Evolutionary conservation across 2,329 filamentous ascomycete species (phyloP), one percentile per base, ranked within the genome.

Genomic region (Phialophora tarda): DNA sequence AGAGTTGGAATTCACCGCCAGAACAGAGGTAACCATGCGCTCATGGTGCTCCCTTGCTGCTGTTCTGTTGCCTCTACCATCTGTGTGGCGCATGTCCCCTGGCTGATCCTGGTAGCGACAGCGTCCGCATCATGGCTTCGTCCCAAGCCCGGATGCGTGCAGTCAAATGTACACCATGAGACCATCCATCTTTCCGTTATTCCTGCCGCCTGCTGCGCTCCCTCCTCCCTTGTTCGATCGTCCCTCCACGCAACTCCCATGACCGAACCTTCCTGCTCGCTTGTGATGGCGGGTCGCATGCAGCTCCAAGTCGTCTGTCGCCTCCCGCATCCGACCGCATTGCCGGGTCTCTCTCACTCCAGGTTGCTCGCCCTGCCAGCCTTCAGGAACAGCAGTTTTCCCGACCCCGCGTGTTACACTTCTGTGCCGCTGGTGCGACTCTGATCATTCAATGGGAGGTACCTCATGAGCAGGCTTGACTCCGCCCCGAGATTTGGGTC

Each of bases 401-500:
- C 38, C 50, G 50, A 32, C 12, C 23, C 23, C 58, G 28, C 58
- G 41, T 63, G 61, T 57, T 26, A 62, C 59, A 32, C n/a, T 32
- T 32, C 51, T 12, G 32, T 14, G 34, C 32, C 34, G 47, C 38
- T 55, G 38, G 59, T 62, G 34, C 44, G 5, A 62, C 61, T 24
- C n/a, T 63, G 48, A 12, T 10, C 8, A n/a, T 54, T 38, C 28
- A 61, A 41, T n/a, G 44, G 2, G 44, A 24, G 47, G 14, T 53
- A 53, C 47, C 14, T 50, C 32, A 21, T 34, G 53, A 34, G 17
- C 53, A 21, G 26, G 24, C 53, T 21, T 55, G 50, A 38, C 63
- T 65, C 62, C 30, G 65, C 63, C 63, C 68, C 68, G 65, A 69
- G 68, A 69, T 69, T 67, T 62, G 54, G 38, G 55, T 34, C 65